A percentile compares a stretch with the other conserved stretches of the same genome.
phyloP scores from a whole-genome alignment of 192 early-diverging fungal species.

The Entomortierella lignicola region DNA sequence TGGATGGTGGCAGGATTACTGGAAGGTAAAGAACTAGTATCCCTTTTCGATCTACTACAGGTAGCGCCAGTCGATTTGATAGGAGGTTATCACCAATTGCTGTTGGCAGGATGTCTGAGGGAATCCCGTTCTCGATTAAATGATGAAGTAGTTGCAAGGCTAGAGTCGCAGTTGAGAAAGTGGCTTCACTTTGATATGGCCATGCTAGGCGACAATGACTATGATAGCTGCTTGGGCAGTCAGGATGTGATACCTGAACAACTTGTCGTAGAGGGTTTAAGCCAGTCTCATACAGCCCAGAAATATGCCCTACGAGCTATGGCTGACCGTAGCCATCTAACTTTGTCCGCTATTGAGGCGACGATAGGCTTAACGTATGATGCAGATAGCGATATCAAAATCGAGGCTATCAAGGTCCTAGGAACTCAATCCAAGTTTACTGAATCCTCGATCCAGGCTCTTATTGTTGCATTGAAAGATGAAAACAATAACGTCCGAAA shows the following conservation, averaged over 20 bases:
- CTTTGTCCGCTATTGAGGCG: neutral
- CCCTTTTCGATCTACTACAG: conserved; percentile 16
- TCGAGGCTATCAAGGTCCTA: neutral
- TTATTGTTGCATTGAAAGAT: neutral
- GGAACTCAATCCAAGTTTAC: neutral
- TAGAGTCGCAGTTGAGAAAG: conserved; percentile 9
- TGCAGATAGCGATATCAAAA: neutral
- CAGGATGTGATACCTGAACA: neutral
- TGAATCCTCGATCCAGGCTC: neutral
- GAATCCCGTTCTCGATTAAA: conserved; percentile 17
- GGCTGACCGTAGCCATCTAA: neutral
- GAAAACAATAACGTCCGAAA: neutral
- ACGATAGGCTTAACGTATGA: neutral
- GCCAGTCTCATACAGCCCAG: no score
- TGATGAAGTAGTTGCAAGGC: neutral
- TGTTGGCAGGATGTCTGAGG: conserved; percentile 13
- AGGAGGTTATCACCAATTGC: conserved; percentile 16
- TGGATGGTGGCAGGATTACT: conserved; percentile 36
- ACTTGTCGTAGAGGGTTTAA: no score
- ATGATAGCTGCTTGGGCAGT: neutral
- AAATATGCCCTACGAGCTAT: neutral
- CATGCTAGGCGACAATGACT: neutral
- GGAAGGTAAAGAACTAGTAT: conserved; percentile 2
- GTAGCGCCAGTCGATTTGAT: conserved; percentile 23
- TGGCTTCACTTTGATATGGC: conserved; percentile 29